These are phyloP conservation scores for Cyclotella kingstonii DNA, from an alignment of 108 stramenopile species.

Conservation along the genomic window DNA sequence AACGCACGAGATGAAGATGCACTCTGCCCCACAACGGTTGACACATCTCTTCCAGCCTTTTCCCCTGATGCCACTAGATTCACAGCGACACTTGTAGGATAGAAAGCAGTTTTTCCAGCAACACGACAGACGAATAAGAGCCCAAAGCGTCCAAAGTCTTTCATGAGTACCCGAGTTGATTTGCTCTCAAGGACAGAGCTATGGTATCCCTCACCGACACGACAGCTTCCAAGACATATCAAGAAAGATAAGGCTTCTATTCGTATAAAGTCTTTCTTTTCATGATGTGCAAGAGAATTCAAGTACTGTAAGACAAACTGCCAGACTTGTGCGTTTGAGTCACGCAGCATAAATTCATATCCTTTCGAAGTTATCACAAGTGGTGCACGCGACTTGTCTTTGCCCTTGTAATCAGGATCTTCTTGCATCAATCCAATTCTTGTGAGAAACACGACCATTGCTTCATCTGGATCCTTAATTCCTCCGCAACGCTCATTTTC, in stretches of 20 bases:
- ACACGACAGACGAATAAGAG: conserved; percentile 63
- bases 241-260: conserved; percentile 70
- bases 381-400: conserved; percentile 54
- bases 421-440: conserved; percentile 75
- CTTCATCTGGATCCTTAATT: conserved; percentile 63
- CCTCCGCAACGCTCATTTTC: conserved; percentile 26
- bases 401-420: conserved; percentile 77
- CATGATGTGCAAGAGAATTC: conserved; percentile 35
- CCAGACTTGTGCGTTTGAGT: conserved; percentile 80
- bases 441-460: conserved; percentile 65
- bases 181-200: conserved; percentile 51
- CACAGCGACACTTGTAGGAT: conserved; percentile 79
- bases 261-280: conserved; percentile 39
- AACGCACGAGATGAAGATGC: conserved; percentile 59
- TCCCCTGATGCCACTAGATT: conserved; percentile 57
- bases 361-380: conserved; percentile 83
- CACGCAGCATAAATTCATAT: conserved; percentile 86
- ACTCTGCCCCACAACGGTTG: conserved; percentile 21
- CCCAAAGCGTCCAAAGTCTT: conserved; percentile 76
- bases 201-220: conserved; percentile 74
- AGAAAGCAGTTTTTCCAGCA: conserved; percentile 65
- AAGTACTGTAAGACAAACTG: conserved; percentile 83
- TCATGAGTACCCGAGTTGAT: conserved; percentile 56
- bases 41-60: conserved; percentile 17
- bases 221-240: conserved; percentile 68